phyloP scores from a whole-genome alignment of 805 yeast genomes.

The Candida tallmaniae region DNA sequence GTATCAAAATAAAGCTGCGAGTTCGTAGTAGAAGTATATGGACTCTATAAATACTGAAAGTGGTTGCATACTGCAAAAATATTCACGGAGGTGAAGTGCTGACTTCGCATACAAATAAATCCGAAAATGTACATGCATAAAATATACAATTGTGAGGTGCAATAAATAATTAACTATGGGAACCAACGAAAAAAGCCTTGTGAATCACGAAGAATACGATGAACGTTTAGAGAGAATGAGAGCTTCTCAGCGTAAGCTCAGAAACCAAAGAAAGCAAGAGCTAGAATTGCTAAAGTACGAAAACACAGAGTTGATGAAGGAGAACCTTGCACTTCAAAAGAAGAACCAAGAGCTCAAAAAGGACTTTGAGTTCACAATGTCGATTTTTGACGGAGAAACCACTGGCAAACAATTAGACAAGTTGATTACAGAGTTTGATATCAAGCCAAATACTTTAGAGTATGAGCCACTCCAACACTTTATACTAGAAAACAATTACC shows the following conservation, averaged over 20 bases:
- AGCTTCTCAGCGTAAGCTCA: conserved; percentile 3
- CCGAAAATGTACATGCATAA: too few relatives aligned
- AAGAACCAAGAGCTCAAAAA: background rate
- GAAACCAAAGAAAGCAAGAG: conserved; percentile 3
- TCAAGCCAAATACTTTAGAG: background rate
- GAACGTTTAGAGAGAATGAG: conserved; percentile 4
- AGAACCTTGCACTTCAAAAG: background rate
- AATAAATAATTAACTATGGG: background rate
- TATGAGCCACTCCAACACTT: background rate
- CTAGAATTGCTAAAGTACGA: background rate
- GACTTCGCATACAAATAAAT: too few relatives aligned
- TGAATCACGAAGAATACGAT: background rate
- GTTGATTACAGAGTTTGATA: background rate
- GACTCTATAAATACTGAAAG: too few relatives aligned
- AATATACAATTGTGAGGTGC: too few relatives aligned
- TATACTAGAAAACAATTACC: background rate
- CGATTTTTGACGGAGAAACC: conserved; percentile 1
- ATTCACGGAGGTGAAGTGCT: too few relatives aligned
- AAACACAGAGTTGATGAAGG: background rate
- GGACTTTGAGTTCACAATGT: background rate
- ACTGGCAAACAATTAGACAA: conserved; percentile 1
- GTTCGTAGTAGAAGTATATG: too few relatives aligned
- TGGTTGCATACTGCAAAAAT: too few relatives aligned
- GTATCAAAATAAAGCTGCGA: too few relatives aligned
- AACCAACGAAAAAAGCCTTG: background rate